Evolutionary conservation across 257 asterid species (phyloP).

Genomic region (Mentha longifolia): DNA sequence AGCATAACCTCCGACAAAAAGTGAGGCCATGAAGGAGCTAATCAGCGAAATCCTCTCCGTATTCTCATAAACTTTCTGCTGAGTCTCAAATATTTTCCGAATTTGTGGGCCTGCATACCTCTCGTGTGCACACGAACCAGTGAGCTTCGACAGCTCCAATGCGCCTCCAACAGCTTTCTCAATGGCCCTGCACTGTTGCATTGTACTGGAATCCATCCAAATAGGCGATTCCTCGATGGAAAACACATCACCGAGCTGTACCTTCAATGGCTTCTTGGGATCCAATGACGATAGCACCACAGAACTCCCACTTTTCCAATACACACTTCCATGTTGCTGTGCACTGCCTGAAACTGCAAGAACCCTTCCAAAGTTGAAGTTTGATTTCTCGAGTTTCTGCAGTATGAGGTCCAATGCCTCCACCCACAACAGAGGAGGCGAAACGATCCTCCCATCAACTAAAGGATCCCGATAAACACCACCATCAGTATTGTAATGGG

Average conservation of each 20-base stretch:
- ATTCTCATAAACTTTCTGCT: conserved; percentile 56
- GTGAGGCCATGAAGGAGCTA: conserved; percentile 92
- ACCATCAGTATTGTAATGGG: conserved; percentile 84
- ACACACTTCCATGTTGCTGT: conserved; percentile 97
- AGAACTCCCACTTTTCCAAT: conserved; percentile 79
- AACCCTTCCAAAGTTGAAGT: conserved; percentile 64
- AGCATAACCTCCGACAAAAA: conserved; percentile 74
- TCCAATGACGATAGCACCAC: conserved; percentile 59
- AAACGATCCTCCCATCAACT: conserved; percentile 77
- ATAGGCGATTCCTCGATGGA: conserved; percentile 80
- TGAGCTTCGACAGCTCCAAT: conserved; percentile 71
- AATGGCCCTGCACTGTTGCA: conserved; percentile 73
- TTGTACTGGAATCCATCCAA: conserved; percentile 96
- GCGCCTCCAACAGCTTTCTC: conserved; percentile 88
- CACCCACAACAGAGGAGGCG: conserved; percentile 94
- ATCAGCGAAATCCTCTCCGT: conserved; percentile 90
- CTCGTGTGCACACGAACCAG: conserved; percentile 87
- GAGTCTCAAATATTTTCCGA: conserved; percentile 68
- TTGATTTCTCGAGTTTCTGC: conserved; percentile 60
- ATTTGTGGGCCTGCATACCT: conserved; percentile 94
- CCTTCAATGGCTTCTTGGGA: conserved; percentile 45
- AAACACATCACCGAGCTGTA: conserved; percentile 56
- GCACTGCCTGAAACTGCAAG: conserved; percentile 92
- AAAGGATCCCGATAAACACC: conserved; percentile 73
- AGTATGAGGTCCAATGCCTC: conserved; percentile 84